Percentiles rank a stretch among this genome's conserved stretches.
Conservation (phyloP, 2,329 filamentous ascomycete species). For the Purpureocillium takamizusanense region DNA sequence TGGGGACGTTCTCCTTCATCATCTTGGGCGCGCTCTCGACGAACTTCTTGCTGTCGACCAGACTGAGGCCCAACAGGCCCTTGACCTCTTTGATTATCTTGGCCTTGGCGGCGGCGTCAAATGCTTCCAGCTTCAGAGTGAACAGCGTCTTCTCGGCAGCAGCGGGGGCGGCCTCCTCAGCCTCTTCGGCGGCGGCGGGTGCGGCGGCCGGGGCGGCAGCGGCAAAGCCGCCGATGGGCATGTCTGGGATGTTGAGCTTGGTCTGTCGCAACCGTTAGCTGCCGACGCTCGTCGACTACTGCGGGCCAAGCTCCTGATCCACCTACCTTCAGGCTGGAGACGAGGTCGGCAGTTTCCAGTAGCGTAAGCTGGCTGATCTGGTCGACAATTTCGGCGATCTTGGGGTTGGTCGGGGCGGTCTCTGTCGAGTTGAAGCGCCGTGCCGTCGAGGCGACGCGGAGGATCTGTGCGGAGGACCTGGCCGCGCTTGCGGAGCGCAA, state of each 20-base stretch:
- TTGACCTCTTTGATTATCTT: slow-evolving; percentile 99
- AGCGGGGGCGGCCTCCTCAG: slow-evolving; percentile 78
- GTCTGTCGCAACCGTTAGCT: slow-evolving; percentile 42
- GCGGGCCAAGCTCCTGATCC: not conserved
- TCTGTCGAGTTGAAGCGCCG: slow-evolving; percentile 88
- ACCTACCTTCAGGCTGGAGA: slow-evolving; percentile 84
- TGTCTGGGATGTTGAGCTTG: slow-evolving; percentile 94
- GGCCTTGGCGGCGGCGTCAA: slow-evolving; percentile 83
- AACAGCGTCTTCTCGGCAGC: slow-evolving; percentile 96
- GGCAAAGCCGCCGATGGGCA: slow-evolving; percentile 87
- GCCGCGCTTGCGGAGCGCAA: slow-evolving; percentile 40
- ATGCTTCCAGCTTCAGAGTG: slow-evolving; percentile 85
- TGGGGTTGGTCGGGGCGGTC: slow-evolving; percentile 63
- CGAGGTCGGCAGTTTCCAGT: slow-evolving; percentile 92
- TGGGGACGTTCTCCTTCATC: slow-evolving; percentile 98
- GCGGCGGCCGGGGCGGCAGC: slow-evolving; percentile 55
- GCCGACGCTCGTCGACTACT: too few species aligned
- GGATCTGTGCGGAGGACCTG: slow-evolving; percentile 37
- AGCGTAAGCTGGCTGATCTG: slow-evolving; percentile 98
- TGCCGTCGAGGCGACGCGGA: slow-evolving; percentile 36
- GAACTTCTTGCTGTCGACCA: slow-evolving; percentile 99
- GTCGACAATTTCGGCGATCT: slow-evolving; percentile 91
- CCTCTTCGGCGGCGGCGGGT: slow-evolving; percentile 63
- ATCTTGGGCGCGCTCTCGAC: slow-evolving; percentile 96
- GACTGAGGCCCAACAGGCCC: slow-evolving; percentile 81